A percentile compares a stretch with the other conserved stretches of the same genome.
Conservation (phyloP, 257 asterid species). For the Eucommia ulmoides region DNA sequence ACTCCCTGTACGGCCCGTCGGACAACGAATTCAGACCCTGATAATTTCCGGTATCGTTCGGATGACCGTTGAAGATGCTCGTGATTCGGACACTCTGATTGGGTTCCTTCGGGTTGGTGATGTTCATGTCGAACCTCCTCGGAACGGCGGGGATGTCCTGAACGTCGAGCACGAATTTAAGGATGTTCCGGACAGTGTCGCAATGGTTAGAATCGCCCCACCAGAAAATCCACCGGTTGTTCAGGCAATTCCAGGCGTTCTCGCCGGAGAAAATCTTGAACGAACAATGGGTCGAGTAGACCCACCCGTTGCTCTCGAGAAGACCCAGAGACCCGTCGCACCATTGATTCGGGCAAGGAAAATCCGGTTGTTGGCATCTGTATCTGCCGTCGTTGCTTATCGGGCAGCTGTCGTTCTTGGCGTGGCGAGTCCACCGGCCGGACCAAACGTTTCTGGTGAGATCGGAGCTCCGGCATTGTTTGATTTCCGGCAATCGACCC, state of each 20-base stretch:
- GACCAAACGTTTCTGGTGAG: constrained; percentile 57
- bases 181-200: constrained; percentile 66
- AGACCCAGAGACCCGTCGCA: constrained; percentile 58
- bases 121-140: constrained; percentile 53
- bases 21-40: constrained; percentile 53
- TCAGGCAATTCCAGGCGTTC: constrained; percentile 62
- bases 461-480: constrained; percentile 44
- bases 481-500: constrained; percentile 27
- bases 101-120: constrained; percentile 59
- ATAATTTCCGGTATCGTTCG: constrained; percentile 45
- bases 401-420: constrained; percentile 44
- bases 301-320: constrained; percentile 90
- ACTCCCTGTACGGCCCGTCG: constrained; percentile 33
- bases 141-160: constrained; percentile 35
- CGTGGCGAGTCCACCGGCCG: constrained; percentile 88
- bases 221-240: constrained; percentile 81
- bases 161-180: constrained; percentile 51
- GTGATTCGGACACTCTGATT: constrained; percentile 61
- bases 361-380: constrained; percentile 54
- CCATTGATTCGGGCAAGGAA: constrained; percentile 70
- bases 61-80: constrained; percentile 78
- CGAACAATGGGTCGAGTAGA: constrained; percentile 85
- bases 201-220: constrained; percentile 98
- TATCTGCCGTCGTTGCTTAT: constrained; percentile 63
- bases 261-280: constrained; percentile 37